Conservation (phyloP, 805 yeast species). For the Hanseniaspora taiwanica region DNA sequence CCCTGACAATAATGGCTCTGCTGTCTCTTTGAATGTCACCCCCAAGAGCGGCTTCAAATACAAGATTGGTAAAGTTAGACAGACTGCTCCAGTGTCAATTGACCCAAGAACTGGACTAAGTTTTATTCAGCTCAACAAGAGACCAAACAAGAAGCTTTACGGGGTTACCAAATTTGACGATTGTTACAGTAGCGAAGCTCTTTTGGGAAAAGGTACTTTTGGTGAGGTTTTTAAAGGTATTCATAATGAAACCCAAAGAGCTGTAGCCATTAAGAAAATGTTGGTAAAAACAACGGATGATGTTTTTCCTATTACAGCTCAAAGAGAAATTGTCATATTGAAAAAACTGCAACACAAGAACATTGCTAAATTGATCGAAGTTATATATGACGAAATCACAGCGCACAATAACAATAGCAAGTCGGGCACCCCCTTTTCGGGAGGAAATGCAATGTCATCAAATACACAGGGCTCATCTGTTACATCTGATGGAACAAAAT, state of each 20-base stretch:
- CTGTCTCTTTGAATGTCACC: not conserved
- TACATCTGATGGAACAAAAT: constrained; percentile 13
- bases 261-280: constrained; percentile 81
- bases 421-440: constrained; percentile 4
- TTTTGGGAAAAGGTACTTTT: constrained; percentile 76
- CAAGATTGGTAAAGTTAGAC: constrained; percentile 24
- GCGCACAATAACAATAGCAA: constrained; percentile 7
- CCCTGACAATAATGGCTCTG: no score
- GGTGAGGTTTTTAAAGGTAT: constrained; percentile 79
- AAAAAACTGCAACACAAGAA: constrained; percentile 58
- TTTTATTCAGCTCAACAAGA: constrained; percentile 15
- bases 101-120: constrained; percentile 17
- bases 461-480: constrained; percentile 3
- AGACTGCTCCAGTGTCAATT: constrained; percentile 18
- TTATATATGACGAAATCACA: constrained; percentile 44
- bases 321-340: constrained; percentile 78
- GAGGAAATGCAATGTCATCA: no score
- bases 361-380: constrained; percentile 64
- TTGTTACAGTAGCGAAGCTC: constrained; percentile 25
- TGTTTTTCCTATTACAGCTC: constrained; percentile 87
- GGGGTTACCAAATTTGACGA: constrained; percentile 20
- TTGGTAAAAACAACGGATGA: constrained; percentile 35
- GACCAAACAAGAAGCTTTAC: constrained; percentile 17
- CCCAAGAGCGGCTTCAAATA: constrained; percentile 15
- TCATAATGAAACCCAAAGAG: constrained; percentile 31